These are phyloP conservation scores for Calonectria pauciramosa DNA, from an alignment of 2,329 filamentous ascomycete genomes.

Conservation along the genomic window DNA sequence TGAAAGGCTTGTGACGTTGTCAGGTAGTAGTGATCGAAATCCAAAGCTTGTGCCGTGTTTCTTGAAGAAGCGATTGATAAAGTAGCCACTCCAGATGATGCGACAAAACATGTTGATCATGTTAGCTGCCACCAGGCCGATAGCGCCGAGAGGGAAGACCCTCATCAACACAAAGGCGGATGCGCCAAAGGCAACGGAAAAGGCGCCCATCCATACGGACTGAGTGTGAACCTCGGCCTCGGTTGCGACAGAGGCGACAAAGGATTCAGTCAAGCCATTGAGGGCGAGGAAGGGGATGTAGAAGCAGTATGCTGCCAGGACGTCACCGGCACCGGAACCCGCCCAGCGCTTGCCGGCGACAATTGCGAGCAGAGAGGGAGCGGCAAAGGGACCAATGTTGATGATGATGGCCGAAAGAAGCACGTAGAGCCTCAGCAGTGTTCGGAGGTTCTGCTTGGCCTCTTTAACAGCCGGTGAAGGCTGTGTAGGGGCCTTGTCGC, in stretches of 20 bases:
- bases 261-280: slow-evolving; percentile 93
- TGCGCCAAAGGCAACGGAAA: slow-evolving; percentile 81
- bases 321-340: slow-evolving; percentile 77
- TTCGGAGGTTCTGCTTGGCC: slow-evolving; percentile 67
- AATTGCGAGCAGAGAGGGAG: slow-evolving; percentile 79
- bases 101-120: slow-evolving; percentile 90
- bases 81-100: slow-evolving; percentile 83
- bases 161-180: slow-evolving; percentile 82
- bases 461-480: slow-evolving; percentile 52
- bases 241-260: slow-evolving; percentile 88
- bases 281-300: slow-evolving; percentile 94
- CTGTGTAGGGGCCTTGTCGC: slow-evolving; percentile 35
- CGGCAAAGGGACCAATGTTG: slow-evolving; percentile 80
- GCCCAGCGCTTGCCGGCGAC: slow-evolving; percentile 86
- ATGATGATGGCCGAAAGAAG: slow-evolving; percentile 79
- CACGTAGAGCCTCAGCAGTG: slow-evolving; percentile 79
- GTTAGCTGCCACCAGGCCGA: slow-evolving; percentile 88
- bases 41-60: slow-evolving; percentile 54
- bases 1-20: slow-evolving; percentile 37
- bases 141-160: slow-evolving; percentile 78
- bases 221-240: slow-evolving; percentile 82
- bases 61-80: slow-evolving; percentile 77
- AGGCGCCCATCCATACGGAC: slow-evolving; percentile 85
- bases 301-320: slow-evolving; percentile 87
- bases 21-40: slow-evolving; percentile 46